Evolutionary conservation across 768 basidiomycete genomes (phyloP).

Genomic region (Kondoa subrosea): DNA sequence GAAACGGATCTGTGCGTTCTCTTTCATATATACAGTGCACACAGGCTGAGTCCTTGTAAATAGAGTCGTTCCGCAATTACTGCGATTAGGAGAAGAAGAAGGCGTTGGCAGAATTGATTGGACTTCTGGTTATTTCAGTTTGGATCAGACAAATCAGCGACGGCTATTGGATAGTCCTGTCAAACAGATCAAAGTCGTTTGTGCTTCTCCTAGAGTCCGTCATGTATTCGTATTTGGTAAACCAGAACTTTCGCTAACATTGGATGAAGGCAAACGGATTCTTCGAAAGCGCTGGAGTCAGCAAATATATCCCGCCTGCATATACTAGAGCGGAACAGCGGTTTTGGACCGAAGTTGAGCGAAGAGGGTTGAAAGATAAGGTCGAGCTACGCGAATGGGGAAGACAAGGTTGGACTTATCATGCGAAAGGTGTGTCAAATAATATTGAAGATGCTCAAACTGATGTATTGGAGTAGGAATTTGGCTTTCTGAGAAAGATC

Average conservation of each 20-base stretch:
- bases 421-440: conserved; percentile 64
- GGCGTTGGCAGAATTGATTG: conserved; percentile 42
- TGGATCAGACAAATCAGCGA: conserved; percentile 62
- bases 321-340: conserved; percentile 74
- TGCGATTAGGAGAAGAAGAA: conserved; percentile 23
- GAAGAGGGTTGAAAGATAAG: conserved; percentile 31
- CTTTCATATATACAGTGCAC: no score
- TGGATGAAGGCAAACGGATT: conserved; percentile 84
- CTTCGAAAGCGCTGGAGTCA: conserved; percentile 70
- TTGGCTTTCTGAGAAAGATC: conserved; percentile 19
- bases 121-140: conserved; percentile 88
- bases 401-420: conserved; percentile 84
- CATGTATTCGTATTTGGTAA: not conserved
- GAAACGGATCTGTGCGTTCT: conserved; percentile 20
- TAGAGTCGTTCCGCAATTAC: conserved; percentile 29
- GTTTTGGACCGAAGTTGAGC: conserved; percentile 40
- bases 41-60: not conserved
- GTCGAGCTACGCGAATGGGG: conserved; percentile 77
- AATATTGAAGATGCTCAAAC: not conserved
- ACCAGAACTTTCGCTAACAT: not conserved
- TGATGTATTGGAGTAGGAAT: conserved; percentile 15
- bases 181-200: conserved; percentile 49
- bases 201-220: conserved; percentile 66
- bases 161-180: conserved; percentile 43
- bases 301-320: conserved; percentile 83